Evolutionary conservation across 345 rosid genomes (phyloP).

Genomic region (Cardiospermum halicacabum): DNA sequence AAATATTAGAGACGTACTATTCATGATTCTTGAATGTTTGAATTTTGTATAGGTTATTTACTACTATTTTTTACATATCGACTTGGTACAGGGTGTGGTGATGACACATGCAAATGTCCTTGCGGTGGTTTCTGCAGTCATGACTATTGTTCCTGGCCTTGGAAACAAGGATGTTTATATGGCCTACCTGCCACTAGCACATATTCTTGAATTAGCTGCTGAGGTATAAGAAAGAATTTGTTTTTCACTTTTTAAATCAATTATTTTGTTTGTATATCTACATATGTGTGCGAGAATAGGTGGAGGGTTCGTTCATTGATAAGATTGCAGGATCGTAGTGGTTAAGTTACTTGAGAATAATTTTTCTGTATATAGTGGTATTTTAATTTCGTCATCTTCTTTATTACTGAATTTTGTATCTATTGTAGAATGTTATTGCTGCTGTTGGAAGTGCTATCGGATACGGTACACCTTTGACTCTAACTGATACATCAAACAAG

Average conservation of each 20-base stretch:
- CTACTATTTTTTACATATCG: neutral
- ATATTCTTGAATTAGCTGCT: constrained; percentile 94
- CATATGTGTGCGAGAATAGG: too few relatives aligned
- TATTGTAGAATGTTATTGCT: constrained; percentile 64
- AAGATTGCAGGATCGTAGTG: neutral
- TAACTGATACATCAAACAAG: constrained; percentile 92
- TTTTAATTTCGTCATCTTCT: constrained; percentile 12
- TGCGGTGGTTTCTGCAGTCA: constrained; percentile 87
- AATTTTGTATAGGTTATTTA: constrained; percentile 2
- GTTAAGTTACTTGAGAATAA: neutral
- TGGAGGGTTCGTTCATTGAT: constrained; percentile 6
- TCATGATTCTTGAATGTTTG: constrained; percentile 1
- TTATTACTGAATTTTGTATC: constrained; percentile 6
- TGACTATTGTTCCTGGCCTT: constrained; percentile 86
- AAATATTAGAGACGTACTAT: neutral
- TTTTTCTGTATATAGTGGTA: neutral
- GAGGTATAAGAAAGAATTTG: too few relatives aligned
- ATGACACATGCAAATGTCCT: constrained; percentile 97
- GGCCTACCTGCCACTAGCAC: constrained; percentile 93
- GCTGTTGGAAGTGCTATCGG: constrained; percentile 94
- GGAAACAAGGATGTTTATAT: constrained; percentile 78
- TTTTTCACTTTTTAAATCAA: too few relatives aligned
- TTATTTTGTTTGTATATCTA: too few relatives aligned
- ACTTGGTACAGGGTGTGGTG: constrained; percentile 82
- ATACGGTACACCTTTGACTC: constrained; percentile 92